Evolutionary conservation across 1,139 yeast species (phyloP).

Genomic region (Ogataea hybrid): DNA sequence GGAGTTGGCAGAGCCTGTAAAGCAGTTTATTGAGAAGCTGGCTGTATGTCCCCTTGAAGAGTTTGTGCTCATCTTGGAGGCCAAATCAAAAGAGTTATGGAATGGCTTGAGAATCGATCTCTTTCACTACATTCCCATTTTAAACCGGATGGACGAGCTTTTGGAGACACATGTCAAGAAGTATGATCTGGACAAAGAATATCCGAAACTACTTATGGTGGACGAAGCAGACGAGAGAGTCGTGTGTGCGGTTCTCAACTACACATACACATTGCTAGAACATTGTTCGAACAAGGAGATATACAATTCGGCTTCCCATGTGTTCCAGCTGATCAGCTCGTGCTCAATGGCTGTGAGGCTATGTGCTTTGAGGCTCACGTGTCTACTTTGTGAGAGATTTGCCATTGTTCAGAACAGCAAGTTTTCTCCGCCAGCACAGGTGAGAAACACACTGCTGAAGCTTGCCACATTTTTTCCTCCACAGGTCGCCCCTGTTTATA

Average conservation of each 20-base stretch:
- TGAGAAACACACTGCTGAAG: conserved; percentile 46
- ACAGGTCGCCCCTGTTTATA: conserved; percentile 36
- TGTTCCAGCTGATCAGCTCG: conserved; percentile 58
- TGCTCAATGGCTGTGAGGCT: conserved; percentile 55
- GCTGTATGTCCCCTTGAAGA: conserved; percentile 31
- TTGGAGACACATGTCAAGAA: conserved; percentile 52
- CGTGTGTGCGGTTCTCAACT: conserved; percentile 54
- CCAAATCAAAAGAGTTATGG: conserved; percentile 34
- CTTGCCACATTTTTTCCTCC: conserved; percentile 60
- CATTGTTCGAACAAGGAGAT: conserved; percentile 68
- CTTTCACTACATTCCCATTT: conserved; percentile 71
- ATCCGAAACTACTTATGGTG: conserved; percentile 46
- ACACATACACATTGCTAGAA: conserved; percentile 62
- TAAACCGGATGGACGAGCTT: conserved; percentile 72
- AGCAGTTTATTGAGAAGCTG: conserved; percentile 18
- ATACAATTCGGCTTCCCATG: conserved; percentile 64
- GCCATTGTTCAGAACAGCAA: conserved; percentile 23
- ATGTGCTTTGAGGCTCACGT: conserved; percentile 58
- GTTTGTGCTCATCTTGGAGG: conserved; percentile 23
- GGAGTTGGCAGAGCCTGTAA: conserved; percentile 21
- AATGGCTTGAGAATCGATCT: conserved; percentile 47
- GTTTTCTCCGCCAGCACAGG: conserved; percentile 32
- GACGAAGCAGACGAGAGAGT: conserved; percentile 44
- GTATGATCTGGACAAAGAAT: conserved; percentile 53
- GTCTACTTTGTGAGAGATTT: conserved; percentile 42